Base-by-base conservation (phyloP, 1,139 yeast genomes). In the Blastobotrys raffinosifermentans region DNA sequence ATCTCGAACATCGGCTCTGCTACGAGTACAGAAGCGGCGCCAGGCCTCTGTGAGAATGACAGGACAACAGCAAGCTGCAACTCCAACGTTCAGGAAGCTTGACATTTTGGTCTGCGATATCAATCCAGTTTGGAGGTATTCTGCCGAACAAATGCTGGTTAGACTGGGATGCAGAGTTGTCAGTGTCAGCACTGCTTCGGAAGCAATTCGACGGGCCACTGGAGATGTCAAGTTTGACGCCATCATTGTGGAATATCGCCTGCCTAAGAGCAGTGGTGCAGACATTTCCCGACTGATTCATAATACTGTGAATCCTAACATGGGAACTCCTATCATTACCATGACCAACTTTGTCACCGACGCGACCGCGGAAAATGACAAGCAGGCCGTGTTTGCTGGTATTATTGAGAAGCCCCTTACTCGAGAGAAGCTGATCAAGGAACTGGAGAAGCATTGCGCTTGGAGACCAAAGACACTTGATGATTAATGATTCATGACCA, bases 51-150 rank as follows among this genome's bases (percentile, higher is more conserved):
- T 46, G 57, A 67, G 51, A 58, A 61, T 17, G 55, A 60, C 38
- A 47, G 50, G 32, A 14, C 11, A 34, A 13, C 22, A 17, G 20
- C n/a, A 19, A 11, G 13, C 11, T 29, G 10, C 26, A 27, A 43
- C 40, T 67, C 69, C 44, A 37, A 38, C 36, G 2, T 49, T 46
- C 30, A 44, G 61, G 14, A 51, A 60, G 1, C 49, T 83, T 43
- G 93, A 85, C 57, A 78, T 86, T 2, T 64, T 89, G 34, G 70
- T 86, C 21, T 87, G 96, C 61, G 96, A 87, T 53, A 87, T 93
- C 3, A 84, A 84, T 44, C 91, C 96, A 0, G 81, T 81, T 36
- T 80, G 84, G 45, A 64, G 94, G 33, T 86, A 77, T 54, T 72
- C 84, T 9, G 72, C 81, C 29, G 73, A 77, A 34, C 74, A 72